Evolutionary conservation across 768 basidiomycete genomes (phyloP).

Genomic region (Lactifluus subvellereus): DNA sequence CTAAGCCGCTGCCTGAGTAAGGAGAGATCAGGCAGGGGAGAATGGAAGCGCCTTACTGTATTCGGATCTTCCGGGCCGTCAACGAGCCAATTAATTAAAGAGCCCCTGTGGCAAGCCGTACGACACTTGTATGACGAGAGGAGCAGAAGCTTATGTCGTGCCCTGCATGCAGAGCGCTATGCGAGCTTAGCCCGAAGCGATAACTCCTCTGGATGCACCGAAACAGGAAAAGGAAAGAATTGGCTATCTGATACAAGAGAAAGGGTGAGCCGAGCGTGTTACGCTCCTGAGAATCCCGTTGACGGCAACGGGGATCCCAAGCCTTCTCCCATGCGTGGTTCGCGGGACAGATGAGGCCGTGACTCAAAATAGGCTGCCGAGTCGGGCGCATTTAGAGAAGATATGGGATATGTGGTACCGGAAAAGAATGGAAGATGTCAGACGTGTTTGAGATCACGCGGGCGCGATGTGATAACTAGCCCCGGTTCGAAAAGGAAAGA

Average conservation of each 20-base stretch:
- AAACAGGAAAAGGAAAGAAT: neutral
- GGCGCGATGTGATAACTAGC: slow-evolving; percentile 6
- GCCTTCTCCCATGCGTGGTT: slow-evolving; percentile 16
- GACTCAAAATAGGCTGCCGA: slow-evolving; percentile 5
- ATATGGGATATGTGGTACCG: slow-evolving; percentile 1
- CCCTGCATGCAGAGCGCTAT: neutral
- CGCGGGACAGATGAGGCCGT: slow-evolving; percentile 19
- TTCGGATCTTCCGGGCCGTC: slow-evolving; percentile 6
- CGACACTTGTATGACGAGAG: neutral
- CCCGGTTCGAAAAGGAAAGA: slow-evolving; percentile 11
- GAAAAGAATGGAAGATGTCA: slow-evolving; percentile 18
- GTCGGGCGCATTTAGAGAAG: slow-evolving; percentile 1
- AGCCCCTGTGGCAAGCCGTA: neutral
- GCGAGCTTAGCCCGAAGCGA: neutral
- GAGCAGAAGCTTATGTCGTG: neutral
- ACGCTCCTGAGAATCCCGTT: neutral
- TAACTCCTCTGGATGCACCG: neutral
- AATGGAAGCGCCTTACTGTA: slow-evolving; percentile 6
- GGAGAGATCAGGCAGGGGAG: slow-evolving; percentile 14
- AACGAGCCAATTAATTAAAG: neutral
- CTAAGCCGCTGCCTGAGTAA: slow-evolving; percentile 13
- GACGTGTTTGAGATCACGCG: slow-evolving; percentile 9
- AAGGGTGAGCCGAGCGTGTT: neutral
- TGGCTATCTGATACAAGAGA: neutral
- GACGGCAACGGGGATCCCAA: slow-evolving; percentile 15